phyloP scores from a whole-genome alignment of 192 early-diverging fungal species.

The Umbelopsis sp. region DNA sequence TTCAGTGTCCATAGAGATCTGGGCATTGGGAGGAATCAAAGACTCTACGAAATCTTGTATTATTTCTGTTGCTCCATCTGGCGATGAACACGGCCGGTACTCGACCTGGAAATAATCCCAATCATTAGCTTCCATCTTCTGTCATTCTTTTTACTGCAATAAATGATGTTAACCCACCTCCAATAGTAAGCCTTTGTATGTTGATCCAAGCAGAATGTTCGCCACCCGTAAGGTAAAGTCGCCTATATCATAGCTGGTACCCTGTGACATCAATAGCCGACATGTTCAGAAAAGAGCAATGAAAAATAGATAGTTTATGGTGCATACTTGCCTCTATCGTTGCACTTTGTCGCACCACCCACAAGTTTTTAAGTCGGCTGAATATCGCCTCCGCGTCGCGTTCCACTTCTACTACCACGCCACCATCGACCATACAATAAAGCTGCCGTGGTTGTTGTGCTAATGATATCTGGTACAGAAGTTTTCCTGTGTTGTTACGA shows the following conservation, averaged over 20 bases:
- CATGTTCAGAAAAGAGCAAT: background rate
- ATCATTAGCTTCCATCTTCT: background rate
- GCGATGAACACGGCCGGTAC: slow-evolving; percentile 52
- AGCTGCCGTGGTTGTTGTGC: slow-evolving; percentile 37
- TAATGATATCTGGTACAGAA: slow-evolving; percentile 37
- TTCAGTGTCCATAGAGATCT: slow-evolving; percentile 49
- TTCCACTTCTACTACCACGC: slow-evolving; percentile 54
- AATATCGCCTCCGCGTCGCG: slow-evolving; percentile 51
- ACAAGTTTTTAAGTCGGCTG: slow-evolving; percentile 50
- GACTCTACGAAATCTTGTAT: slow-evolving; percentile 51
- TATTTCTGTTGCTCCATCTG: slow-evolving; percentile 42
- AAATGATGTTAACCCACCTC: slow-evolving; percentile 37
- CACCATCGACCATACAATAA: slow-evolving; percentile 50
- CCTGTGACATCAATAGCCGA: slow-evolving; percentile 34
- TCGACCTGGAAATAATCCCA: slow-evolving; percentile 41
- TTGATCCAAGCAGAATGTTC: slow-evolving; percentile 52
- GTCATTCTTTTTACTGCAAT: background rate
- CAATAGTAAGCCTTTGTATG: slow-evolving; percentile 58
- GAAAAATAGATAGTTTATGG: background rate
- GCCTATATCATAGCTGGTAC: slow-evolving; percentile 49
- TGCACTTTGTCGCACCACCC: slow-evolving; percentile 52
- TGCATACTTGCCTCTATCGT: slow-evolving; percentile 45
- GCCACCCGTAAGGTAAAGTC: slow-evolving; percentile 58
- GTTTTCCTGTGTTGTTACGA: slow-evolving; percentile 27
- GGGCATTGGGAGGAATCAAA: slow-evolving; percentile 49